phyloP scores from a whole-genome alignment of 1,284 basidiomycete genomes.

The Sporisorium sorghi region DNA sequence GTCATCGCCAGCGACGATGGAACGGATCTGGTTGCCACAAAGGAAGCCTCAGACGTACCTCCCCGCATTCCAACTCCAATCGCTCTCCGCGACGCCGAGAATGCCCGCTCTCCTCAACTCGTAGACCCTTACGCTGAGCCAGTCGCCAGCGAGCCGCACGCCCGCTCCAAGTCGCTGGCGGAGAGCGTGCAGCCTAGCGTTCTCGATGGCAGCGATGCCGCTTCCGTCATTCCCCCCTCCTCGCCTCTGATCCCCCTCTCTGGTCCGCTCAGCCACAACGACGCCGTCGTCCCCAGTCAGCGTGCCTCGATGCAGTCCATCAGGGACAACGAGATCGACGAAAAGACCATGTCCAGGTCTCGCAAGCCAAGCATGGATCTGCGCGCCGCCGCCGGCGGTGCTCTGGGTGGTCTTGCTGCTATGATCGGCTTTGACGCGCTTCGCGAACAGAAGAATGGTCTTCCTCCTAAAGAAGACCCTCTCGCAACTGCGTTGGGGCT shows the following conservation, averaged over 20 bases:
- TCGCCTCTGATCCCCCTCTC: slow-evolving; percentile 50
- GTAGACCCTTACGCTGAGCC: slow-evolving; percentile 33
- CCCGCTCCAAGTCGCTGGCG: slow-evolving; percentile 39
- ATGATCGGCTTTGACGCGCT: slow-evolving; percentile 53
- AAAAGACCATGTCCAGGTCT: slow-evolving; percentile 36
- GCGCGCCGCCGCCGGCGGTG: slow-evolving; percentile 48
- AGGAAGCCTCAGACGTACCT: slow-evolving; percentile 20
- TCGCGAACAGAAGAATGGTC: slow-evolving; percentile 41
- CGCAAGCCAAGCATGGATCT: slow-evolving; percentile 48
- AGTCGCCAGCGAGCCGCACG: slow-evolving; percentile 15
- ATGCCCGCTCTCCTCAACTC: slow-evolving; percentile 48
- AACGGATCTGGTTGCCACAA: slow-evolving; percentile 5
- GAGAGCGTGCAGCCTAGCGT: slow-evolving; percentile 51
- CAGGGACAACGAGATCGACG: slow-evolving; percentile 44
- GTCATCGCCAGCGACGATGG: slow-evolving; percentile 36
- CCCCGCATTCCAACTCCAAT: slow-evolving; percentile 33
- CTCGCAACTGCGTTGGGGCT: slow-evolving; percentile 22
- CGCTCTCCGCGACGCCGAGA: slow-evolving; percentile 50
- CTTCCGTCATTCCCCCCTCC: slow-evolving; percentile 37
- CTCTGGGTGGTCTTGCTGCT: slow-evolving; percentile 48
- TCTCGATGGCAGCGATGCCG: slow-evolving; percentile 40
- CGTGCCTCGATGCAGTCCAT: slow-evolving; percentile 46
- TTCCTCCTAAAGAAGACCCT: slow-evolving; percentile 39
- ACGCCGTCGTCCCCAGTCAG: slow-evolving; percentile 45
- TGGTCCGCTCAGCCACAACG: slow-evolving; percentile 53